A percentile compares a stretch with the other conserved stretches of the same genome.
Evolutionary conservation across 441 rosid genomes (phyloP).

Genomic region (Manihot esculenta): DNA sequence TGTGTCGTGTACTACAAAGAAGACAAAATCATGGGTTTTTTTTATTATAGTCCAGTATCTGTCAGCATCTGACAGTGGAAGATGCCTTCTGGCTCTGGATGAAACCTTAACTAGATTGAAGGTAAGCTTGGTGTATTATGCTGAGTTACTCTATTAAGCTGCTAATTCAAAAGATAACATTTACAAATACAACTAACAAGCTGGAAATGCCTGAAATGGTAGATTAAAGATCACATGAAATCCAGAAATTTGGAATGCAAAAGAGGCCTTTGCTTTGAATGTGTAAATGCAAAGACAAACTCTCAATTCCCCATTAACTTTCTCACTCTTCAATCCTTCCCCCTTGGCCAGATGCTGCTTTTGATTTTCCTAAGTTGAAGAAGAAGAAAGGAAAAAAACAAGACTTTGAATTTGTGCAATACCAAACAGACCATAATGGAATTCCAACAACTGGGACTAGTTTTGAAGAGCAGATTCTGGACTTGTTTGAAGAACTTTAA

Average conservation of each 20-base stretch:
- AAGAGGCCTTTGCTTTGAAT: slow-evolving; percentile 3
- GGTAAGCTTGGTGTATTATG: too few species aligned
- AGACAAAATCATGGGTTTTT: not conserved
- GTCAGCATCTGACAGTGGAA: slow-evolving; percentile 3
- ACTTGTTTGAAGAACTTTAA: not conserved
- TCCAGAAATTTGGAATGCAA: too few species aligned
- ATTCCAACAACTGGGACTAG: not conserved
- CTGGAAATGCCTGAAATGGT: too few species aligned
- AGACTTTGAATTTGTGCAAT: not conserved
- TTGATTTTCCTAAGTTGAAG: not conserved
- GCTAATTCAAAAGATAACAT: too few species aligned
- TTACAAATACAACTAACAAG: too few species aligned
- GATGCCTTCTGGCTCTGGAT: not conserved
- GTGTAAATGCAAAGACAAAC: slow-evolving; percentile 13
- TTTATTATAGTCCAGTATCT: not conserved
- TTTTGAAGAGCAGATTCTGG: too few species aligned
- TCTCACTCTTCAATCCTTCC: not conserved
- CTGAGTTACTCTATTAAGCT: too few species aligned
- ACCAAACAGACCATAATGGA: not conserved
- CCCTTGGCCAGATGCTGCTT: not conserved
- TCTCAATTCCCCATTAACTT: slow-evolving; percentile 22
- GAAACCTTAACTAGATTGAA: too few species aligned
- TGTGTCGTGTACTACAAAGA: not conserved
- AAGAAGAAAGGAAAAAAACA: too few species aligned
- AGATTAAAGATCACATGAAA: too few species aligned